Base-by-base conservation (phyloP, 2,329 filamentous ascomycete species). In the Colletotrichum musicola region DNA sequence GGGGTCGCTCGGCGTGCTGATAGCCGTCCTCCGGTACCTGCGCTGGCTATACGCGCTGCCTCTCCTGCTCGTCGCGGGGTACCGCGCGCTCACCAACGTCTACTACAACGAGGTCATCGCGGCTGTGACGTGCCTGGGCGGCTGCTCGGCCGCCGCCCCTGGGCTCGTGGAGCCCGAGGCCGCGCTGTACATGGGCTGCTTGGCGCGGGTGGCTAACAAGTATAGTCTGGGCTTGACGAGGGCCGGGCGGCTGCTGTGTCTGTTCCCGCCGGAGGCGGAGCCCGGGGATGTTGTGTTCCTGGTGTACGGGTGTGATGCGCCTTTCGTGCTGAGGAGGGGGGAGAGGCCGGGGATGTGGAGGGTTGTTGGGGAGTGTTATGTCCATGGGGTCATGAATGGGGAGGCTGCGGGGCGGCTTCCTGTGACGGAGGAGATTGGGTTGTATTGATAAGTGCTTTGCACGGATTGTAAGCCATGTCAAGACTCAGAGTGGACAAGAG, bases 381-480 rank as follows among this genome's bases (percentile, higher is more conserved):
- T 65, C 6, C 62, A 65, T 35, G 56, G 62, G 7, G 35, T 65
- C 3, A 65, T 65, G 62, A 12, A 65, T 20, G 62, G 62, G 16
- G 62, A 53, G 38, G 20, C 54, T n/a, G 18, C 27, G 14, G 27
- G 25, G 5, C 12, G 3, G 4, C 6, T 14, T 22, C n/a, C 9
- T 16, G 22, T 25, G 22, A 40, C 49, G 7, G 18, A 10, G 30
- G 30, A 59, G 30, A 18, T 50, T 46, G 56, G 56, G 7, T 25
- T 49, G 13, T 59, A 50, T 22, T 59, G 27, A 57, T 16, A 1
- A 55, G 13, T 5, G 14, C 1, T 42, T 14, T 42, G 16, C n/a
- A n/a, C 3, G 14, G 13, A 5, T 1, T 6, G 10, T 13, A 6
- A 5, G 14, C 2, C 40, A 20, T 47, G 30, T 35, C 30, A 9